Conservation (phyloP, 1,284 basidiomycete genomes). For the Cryptococcus neoformans region DNA sequence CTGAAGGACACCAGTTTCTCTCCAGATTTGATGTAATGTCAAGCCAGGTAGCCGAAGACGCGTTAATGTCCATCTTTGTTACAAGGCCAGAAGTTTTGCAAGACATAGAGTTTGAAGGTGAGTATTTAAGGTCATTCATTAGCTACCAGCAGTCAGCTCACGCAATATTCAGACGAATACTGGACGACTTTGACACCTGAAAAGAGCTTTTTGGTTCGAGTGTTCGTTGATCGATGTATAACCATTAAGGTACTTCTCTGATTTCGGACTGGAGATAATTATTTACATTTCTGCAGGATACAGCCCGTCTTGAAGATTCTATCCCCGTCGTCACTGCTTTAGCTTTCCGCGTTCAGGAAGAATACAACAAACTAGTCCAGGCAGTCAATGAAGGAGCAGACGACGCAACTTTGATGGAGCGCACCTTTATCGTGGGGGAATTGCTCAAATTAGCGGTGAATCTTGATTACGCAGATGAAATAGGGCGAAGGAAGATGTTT, state of each 20-base stretch:
- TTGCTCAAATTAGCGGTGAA: conserved; percentile 76
- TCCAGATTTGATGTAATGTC: conserved; percentile 61
- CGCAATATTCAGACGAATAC: conserved; percentile 58
- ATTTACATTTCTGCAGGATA: conserved; percentile 50
- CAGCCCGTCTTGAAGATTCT: conserved; percentile 65
- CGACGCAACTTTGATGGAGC: conserved; percentile 21
- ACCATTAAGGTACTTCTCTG: conserved; percentile 51
- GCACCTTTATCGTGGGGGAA: conserved; percentile 74
- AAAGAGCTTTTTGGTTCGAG: conserved; percentile 76
- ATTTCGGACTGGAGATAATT: not conserved
- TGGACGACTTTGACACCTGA: conserved; percentile 78
- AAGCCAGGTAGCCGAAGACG: conserved; percentile 63
- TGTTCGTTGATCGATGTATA: conserved; percentile 78
- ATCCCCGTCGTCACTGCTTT: conserved; percentile 88
- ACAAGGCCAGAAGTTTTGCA: conserved; percentile 62
- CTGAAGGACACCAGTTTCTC: conserved; percentile 56
- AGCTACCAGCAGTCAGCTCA: not conserved
- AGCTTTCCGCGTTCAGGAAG: conserved; percentile 77
- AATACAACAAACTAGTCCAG: conserved; percentile 68
- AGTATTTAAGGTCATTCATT: conserved; percentile 25
- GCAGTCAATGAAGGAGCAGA: conserved; percentile 26
- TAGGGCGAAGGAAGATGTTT: conserved; percentile 89
- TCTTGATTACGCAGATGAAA: conserved; percentile 92
- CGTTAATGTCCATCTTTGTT: conserved; percentile 63
- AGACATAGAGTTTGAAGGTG: conserved; percentile 68